Evolutionary conservation across 2,329 filamentous ascomycete genomes (phyloP), one percentile per base, ranked within the genome.

Genomic region (Zymoseptoria passerinii): DNA sequence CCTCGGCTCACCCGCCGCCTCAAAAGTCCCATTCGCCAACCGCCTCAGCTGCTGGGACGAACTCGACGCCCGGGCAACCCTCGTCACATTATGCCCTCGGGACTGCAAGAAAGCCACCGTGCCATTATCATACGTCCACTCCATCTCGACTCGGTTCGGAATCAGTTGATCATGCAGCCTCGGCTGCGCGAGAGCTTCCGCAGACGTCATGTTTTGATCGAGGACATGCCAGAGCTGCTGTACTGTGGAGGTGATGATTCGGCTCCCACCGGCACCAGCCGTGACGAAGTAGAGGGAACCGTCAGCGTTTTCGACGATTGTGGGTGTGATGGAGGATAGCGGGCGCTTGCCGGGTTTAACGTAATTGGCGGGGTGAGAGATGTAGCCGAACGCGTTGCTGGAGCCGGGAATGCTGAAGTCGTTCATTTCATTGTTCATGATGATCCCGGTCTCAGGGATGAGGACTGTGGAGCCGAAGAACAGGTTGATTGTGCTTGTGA

Each of bases 401-500:
- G 81, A 76, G 55, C 83, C 83, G 0, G 92, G 92, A 67, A 95
- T 91, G 53, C 86, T 90, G 77, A 96, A 96, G 76, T 95, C 90
- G 77, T 86, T 67, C 73, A 75, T 75, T 58, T 76, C 76, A 62
- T 79, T 77, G 72, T 79, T 73, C 77, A 95, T 83, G 57, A 95
- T 89, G 58, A 96, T 81, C 18, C 92, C 92, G 0, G 90, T 92
- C 65, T 87, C 81, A 0, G 90, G 89, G 0, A 92, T 87, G 74
- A 95, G 84, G 63, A 95, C 73, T 19, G 84, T 80, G 28, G 85
- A 87, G 51, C 92, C 92, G 67, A 95, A 97, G 2, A 94, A 79
- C 4, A 94, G 79, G 73, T 96, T 96, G 58, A 96, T 78, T 0
- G 92, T 96, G 0, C 90, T 94, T 0, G 92, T 96, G 10, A 91